Conservation (phyloP, 495 filamentous ascomycete species). For the Venustampulla echinocandica region DNA sequence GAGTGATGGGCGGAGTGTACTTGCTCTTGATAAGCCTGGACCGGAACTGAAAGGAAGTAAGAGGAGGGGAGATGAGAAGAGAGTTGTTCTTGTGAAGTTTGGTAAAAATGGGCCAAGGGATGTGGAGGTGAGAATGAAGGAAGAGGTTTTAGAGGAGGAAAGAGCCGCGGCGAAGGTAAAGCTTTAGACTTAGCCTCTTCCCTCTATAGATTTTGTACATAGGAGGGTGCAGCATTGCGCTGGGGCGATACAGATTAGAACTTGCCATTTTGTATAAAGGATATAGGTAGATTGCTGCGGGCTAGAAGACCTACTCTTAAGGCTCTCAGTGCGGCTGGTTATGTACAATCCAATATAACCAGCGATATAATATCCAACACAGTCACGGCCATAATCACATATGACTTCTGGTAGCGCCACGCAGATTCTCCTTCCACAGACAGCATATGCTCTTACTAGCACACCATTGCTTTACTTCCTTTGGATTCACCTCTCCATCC, state of each 20-base stretch:
- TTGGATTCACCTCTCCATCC: conserved; percentile 52
- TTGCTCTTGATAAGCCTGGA: conserved; percentile 65
- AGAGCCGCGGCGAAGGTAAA: conserved; percentile 21
- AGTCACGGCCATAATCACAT: too few species aligned
- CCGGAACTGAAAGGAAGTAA: conserved; percentile 54
- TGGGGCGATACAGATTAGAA: too few species aligned
- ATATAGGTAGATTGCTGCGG: too few species aligned
- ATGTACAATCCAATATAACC: too few species aligned
- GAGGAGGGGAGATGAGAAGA: conserved; percentile 60
- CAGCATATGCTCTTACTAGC: conserved; percentile 75
- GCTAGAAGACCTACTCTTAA: too few species aligned
- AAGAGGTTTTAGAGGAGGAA: conserved; percentile 39
- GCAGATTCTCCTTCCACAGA: conserved; percentile 38
- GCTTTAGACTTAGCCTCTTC: too few species aligned
- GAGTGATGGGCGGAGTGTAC: conserved; percentile 48
- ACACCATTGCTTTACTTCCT: conserved; percentile 73
- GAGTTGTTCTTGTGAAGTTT: conserved; percentile 65
- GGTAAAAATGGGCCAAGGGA: conserved; percentile 45
- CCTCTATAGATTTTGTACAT: too few species aligned
- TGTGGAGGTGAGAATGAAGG: conserved; percentile 44
- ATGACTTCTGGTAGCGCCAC: conserved; percentile 16
- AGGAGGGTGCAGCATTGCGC: too few species aligned
- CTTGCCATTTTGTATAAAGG: too few species aligned
- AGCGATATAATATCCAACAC: too few species aligned
- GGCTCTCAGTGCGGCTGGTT: too few species aligned